A percentile compares a stretch with the other conserved stretches of the same genome.
Evolutionary conservation across 345 rosid species (phyloP).

Genomic region (Dovyalis caffra): DNA sequence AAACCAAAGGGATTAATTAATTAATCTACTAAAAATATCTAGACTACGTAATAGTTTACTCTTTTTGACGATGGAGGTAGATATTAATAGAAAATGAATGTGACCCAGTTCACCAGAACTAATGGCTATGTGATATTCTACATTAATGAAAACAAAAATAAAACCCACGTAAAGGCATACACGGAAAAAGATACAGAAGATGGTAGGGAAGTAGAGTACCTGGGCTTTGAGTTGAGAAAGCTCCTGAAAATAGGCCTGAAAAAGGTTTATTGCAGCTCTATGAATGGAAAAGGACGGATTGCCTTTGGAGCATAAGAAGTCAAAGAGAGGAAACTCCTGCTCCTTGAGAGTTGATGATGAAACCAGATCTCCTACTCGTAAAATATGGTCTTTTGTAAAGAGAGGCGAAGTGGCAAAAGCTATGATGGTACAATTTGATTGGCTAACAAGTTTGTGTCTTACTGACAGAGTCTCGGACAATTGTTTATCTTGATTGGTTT

Average conservation of each 20-base stretch:
- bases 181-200: neutral
- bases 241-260: conserved; percentile 16
- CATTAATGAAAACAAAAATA: neutral
- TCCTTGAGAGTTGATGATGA: conserved; percentile 27
- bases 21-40: no score
- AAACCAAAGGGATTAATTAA: no score
- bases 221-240: conserved; percentile 37
- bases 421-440: conserved; percentile 19
- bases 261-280: conserved; percentile 38
- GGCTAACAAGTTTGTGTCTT: conserved; percentile 10
- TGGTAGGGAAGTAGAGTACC: conserved; percentile 28
- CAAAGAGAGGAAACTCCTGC: conserved; percentile 23
- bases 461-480: conserved; percentile 14
- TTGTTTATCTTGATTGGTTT: conserved; percentile 9
- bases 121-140: neutral
- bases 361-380: conserved; percentile 23
- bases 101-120: neutral
- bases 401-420: conserved; percentile 42
- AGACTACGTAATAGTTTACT: neutral
- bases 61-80: no score
- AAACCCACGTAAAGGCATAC: neutral
- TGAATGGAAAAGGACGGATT: conserved; percentile 39
- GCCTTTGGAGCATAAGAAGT: conserved; percentile 41
- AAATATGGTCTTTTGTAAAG: conserved; percentile 12
- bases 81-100: neutral